Conservation (phyloP, 2,329 filamentous ascomycete species). For the Cryphonectria radicalis region DNA sequence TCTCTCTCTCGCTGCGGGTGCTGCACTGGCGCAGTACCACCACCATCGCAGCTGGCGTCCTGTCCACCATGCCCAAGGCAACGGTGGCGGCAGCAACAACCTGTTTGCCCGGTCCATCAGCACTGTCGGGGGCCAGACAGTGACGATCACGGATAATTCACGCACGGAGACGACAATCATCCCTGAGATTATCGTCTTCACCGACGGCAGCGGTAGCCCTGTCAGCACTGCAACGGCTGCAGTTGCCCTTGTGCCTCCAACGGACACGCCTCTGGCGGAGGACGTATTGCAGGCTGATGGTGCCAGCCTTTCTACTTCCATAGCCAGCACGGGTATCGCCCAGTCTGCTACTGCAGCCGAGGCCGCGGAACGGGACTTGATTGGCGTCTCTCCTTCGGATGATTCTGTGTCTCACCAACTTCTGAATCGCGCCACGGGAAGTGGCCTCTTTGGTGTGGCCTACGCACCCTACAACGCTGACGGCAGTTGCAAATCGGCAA, state of each 20-base stretch:
- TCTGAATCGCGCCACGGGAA: conserved; percentile 19
- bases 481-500: conserved; percentile 67
- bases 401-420: conserved; percentile 8
- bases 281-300: background rate
- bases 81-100: conserved; percentile 17
- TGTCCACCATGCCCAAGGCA: conserved; percentile 15
- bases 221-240: conserved; percentile 49
- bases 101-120: conserved; percentile 6
- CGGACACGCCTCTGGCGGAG: conserved; percentile 13
- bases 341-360: background rate
- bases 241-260: conserved; percentile 39
- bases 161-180: conserved; percentile 46
- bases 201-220: conserved; percentile 60
- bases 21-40: conserved; percentile 24
- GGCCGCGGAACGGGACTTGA: background rate
- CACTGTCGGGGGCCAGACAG: conserved; percentile 25
- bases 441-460: conserved; percentile 46
- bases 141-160: conserved; percentile 43
- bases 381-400: background rate
- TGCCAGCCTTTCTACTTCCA: background rate
- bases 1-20: conserved; percentile 12
- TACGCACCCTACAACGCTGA: conserved; percentile 56
- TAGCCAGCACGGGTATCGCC: background rate
- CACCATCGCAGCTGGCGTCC: conserved; percentile 21
- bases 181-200: conserved; percentile 60